Percentiles rank a stretch among this genome's conserved stretches.
phyloP scores from a whole-genome alignment of 2,329 filamentous ascomycete genomes.

The Fusarium clavum region DNA sequence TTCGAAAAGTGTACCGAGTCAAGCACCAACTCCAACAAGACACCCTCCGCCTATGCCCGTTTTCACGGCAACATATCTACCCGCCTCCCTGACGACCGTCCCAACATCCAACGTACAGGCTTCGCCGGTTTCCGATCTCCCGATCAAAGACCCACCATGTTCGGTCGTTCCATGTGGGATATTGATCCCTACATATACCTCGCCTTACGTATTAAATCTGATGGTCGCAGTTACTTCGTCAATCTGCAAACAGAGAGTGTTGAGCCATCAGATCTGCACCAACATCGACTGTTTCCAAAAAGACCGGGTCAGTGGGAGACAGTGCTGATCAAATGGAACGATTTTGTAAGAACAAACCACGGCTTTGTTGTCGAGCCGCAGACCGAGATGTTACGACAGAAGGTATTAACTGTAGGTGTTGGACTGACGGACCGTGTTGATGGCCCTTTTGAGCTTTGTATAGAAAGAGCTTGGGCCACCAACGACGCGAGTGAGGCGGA shows the following conservation, averaged over 20 bases:
- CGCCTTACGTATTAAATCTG: slow-evolving; percentile 87
- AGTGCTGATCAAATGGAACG: slow-evolving; percentile 87
- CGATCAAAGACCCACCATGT: slow-evolving; percentile 81
- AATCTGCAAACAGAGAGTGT: slow-evolving; percentile 96
- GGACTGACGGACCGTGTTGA: slow-evolving; percentile 89
- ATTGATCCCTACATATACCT: slow-evolving; percentile 91
- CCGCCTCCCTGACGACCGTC: slow-evolving; percentile 78
- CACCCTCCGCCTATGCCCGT: slow-evolving; percentile 68
- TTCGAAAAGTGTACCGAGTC: slow-evolving; percentile 53
- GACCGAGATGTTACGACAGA: slow-evolving; percentile 86
- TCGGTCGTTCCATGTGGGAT: slow-evolving; percentile 88
- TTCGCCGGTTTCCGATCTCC: slow-evolving; percentile 92
- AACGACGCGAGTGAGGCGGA: slow-evolving; percentile 62
- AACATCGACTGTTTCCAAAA: slow-evolving; percentile 86
- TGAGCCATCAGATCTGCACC: slow-evolving; percentile 94
- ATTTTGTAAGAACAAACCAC: slow-evolving; percentile 95
- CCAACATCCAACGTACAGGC: slow-evolving; percentile 81
- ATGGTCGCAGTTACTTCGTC: slow-evolving; percentile 91
- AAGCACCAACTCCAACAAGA: neutral
- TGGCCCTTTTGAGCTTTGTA: slow-evolving; percentile 87
- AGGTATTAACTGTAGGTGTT: slow-evolving; percentile 86
- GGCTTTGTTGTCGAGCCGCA: slow-evolving; percentile 94
- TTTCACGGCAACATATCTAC: slow-evolving; percentile 93
- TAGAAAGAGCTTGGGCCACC: slow-evolving; percentile 91
- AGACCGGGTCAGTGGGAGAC: slow-evolving; percentile 93